Evolutionary conservation across 805 yeast genomes (phyloP), one percentile per base, ranked within the genome.

Genomic region (Priceomyces medius): DNA sequence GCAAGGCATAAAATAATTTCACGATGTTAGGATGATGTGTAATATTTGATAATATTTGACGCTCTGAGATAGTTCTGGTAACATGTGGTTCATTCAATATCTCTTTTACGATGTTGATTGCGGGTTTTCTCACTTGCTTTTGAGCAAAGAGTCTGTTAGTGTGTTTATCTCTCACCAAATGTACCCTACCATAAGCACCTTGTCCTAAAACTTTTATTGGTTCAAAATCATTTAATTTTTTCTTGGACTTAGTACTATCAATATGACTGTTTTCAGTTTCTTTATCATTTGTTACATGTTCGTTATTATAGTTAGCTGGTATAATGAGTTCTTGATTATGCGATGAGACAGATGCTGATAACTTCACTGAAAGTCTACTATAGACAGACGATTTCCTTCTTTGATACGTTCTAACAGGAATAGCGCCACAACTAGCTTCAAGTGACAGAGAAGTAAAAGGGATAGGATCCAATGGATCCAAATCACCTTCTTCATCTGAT

Each of bases 151-250:
- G 62, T 49, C 76, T 76, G 0, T 83, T 83, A 0, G 86, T 77
- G 17, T 64, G 47, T 39, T 60, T 68, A 55, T 88, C 89, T 37
- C 80, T 77, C 1, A 88, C 96, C 17, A 88, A 64, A 7, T 86
- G 64, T 2, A 88, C 97, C 56, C 86, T 88, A 3, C 97, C 96
- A 51, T 85, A 88, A 2, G 96, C 88, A 3, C 97, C 97, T 38
- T 81, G 77, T 0, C 97, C 97, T 4, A 88, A 67, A 0, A 88
- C 93, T 49, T 79, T 83, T 5, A 89, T 61, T 2, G 86, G 85
- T 50, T 76, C 80, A 53, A 89, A 88, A 55, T 88, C 95, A n/a
- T 41, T 47, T 44, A 27, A 39, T 6, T 36, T 32, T 13, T 41
- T 37, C 16, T 34, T 35, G 9, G 36, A 28, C 4, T 18, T 21